phyloP scores from a whole-genome alignment of 2,329 filamentous ascomycete species.

The Cordyceps sp. region DNA sequence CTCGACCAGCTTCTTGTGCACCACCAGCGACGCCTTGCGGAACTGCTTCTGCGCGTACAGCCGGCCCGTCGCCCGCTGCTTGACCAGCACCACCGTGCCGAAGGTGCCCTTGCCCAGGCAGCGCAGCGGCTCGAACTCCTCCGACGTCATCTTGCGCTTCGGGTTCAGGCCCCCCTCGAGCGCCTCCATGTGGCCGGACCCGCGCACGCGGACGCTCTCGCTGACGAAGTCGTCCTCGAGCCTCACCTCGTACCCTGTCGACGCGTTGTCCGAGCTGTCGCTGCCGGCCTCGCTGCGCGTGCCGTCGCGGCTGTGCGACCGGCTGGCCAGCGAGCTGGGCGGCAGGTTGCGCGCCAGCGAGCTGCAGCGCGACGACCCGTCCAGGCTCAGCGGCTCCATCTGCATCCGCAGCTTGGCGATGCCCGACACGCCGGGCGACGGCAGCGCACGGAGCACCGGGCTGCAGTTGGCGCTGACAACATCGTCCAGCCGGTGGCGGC shows the following conservation, averaged over 20 bases:
- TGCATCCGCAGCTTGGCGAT: constrained; percentile 72
- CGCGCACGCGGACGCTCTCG: constrained; percentile 33
- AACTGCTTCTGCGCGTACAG: constrained; percentile 98
- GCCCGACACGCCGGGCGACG: constrained; percentile 45
- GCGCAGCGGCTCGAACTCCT: constrained; percentile 78
- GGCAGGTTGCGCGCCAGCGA: constrained; percentile 38
- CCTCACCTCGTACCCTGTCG: constrained; percentile 69
- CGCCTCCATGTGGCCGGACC: constrained; percentile 24
- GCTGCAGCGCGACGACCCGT: constrained; percentile 34
- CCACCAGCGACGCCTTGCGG: constrained; percentile 86
- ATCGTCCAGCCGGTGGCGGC: constrained; percentile 30
- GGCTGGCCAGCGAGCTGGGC: constrained; percentile 36
- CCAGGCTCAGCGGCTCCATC: constrained; percentile 61
- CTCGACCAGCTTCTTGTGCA: constrained; percentile 90
- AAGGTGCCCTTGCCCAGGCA: constrained; percentile 95
- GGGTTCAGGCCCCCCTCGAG: constrained; percentile 37
- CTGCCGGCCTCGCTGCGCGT: constrained; percentile 34
- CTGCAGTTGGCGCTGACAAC: constrained; percentile 48
- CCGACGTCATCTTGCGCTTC: constrained; percentile 72
- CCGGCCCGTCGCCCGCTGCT: constrained; percentile 71
- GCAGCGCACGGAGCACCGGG: constrained; percentile 34
- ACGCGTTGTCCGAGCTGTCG: constrained; percentile 47
- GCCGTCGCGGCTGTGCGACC: constrained; percentile 37
- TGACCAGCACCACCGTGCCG: constrained; percentile 85
- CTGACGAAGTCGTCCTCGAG: constrained; percentile 77